Conservation (phyloP, 768 basidiomycete species). For the Termitomyces sp. region DNA sequence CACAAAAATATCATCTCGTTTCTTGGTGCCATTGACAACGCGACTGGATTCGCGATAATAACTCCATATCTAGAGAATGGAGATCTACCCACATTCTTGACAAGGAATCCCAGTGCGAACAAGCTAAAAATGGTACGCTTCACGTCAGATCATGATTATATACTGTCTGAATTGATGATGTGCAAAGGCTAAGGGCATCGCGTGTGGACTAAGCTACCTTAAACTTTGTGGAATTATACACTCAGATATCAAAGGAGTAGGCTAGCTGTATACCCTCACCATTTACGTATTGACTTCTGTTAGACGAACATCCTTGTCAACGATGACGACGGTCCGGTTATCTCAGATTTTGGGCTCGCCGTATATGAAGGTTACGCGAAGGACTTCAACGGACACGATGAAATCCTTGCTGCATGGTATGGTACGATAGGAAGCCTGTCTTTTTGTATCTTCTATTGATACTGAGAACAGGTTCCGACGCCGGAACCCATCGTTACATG, state of each 20-base stretch:
- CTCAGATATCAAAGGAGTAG: slow-evolving; percentile 8
- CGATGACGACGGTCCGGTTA: not conserved
- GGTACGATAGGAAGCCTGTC: not conserved
- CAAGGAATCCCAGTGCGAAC: not conserved
- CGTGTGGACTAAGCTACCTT: slow-evolving; percentile 3
- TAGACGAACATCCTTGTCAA: slow-evolving; percentile 6
- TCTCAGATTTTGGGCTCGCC: slow-evolving; percentile 8
- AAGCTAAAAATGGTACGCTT: slow-evolving; percentile 1
- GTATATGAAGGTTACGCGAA: not conserved
- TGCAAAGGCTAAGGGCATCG: not conserved
- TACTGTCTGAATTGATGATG: not conserved
- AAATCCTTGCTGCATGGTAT: not conserved
- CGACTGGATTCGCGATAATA: not conserved
- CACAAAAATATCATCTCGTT: slow-evolving; percentile 4
- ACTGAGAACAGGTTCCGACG: not conserved
- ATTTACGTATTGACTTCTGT: not conserved
- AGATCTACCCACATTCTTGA: not conserved
- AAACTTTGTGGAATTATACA: slow-evolving; percentile 4
- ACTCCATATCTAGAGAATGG: slow-evolving; percentile 5
- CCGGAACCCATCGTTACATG: slow-evolving; percentile 5
- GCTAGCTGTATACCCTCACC: not conserved
- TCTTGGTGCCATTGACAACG: not conserved
- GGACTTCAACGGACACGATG: not conserved
- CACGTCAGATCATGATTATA: not conserved
- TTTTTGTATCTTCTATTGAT: not conserved